Conservation (phyloP, 2,329 filamentous ascomycete species). For the Pseudocercospora eumusae region DNA sequence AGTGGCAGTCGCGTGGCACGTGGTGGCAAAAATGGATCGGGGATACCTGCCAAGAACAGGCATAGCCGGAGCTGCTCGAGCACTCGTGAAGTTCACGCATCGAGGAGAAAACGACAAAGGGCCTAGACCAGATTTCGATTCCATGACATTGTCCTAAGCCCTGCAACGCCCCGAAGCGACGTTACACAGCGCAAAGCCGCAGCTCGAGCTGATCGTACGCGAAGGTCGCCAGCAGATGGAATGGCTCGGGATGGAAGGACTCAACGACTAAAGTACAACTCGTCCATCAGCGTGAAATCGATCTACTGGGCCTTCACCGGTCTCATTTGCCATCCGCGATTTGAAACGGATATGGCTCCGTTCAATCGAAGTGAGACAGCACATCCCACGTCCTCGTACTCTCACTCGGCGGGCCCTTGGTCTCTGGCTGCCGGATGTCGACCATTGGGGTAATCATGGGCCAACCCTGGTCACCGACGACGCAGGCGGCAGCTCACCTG, state of each 20-base stretch:
- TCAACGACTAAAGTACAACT: background rate
- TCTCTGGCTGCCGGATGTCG: background rate
- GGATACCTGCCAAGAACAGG: too few relatives aligned
- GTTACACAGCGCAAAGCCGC: background rate
- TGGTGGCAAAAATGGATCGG: too few relatives aligned
- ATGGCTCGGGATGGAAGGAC: background rate
- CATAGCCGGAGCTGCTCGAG: too few relatives aligned
- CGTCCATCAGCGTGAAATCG: background rate
- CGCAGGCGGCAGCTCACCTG: background rate
- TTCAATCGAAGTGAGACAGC: background rate
- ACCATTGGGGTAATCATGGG: conserved; percentile 1
- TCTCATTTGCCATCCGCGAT: background rate
- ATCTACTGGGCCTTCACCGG: background rate
- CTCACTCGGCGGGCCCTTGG: background rate
- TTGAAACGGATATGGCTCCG: background rate
- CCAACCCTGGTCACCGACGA: background rate
- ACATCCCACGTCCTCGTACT: background rate
- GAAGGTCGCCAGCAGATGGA: background rate
- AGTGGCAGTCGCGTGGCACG: background rate
- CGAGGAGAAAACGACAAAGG: background rate
- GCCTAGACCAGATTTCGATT: background rate
- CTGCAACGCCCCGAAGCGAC: background rate
- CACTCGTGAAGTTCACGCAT: background rate
- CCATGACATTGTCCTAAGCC: background rate
- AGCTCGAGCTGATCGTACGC: background rate